Evolutionary conservation across 2,329 filamentous ascomycete genomes (phyloP), one percentile per base, ranked within the genome.

Genomic region (Penicillium palitans): DNA sequence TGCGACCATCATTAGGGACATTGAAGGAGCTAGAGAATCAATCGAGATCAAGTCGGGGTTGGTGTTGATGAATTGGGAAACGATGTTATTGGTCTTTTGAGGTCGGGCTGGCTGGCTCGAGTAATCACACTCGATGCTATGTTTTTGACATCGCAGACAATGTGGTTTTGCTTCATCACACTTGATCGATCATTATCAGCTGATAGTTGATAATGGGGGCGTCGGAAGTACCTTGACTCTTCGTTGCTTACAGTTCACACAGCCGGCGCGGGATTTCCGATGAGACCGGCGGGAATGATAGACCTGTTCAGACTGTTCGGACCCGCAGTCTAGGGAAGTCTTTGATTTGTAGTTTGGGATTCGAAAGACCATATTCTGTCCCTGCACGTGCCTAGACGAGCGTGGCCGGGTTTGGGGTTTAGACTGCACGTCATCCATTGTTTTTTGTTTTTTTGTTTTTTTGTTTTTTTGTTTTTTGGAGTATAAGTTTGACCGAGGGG

Each of bases 211-310:
- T 25, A 41, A 21, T 21, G 10, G 31, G 33, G 37, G 3, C 4
- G 8, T 45, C n/a, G 2, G 40, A 49, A 21, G 21, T 70, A 75
- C 72, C 66, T 76, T 76, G 37, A 76, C 68, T 61, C 69, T 63
- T 25, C 73, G 68, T 25, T 66, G 66, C 62, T 75, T 76, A 59
- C 72, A 76, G 42, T 67, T 69, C 35, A 58, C 57, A 54, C 73
- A 75, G 8, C 74, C 72, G 25, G 59, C 63, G 17, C 72, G 68
- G 40, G 72, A 75, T 60, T 75, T 74, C 35, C 67, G 71, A 64
- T 76, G 73, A 2, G 71, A 37, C 40, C 66, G 67, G 24, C 72
- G 70, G 40, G 72, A 29, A 57, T 72, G 71, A 53, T 66, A 74
- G 41, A 60, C 56, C 27, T 55, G 60, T 17, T 65, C 66, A 15